Base-by-base conservation (phyloP, 306 rosid species). In the Lathyrus aphaca region DNA sequence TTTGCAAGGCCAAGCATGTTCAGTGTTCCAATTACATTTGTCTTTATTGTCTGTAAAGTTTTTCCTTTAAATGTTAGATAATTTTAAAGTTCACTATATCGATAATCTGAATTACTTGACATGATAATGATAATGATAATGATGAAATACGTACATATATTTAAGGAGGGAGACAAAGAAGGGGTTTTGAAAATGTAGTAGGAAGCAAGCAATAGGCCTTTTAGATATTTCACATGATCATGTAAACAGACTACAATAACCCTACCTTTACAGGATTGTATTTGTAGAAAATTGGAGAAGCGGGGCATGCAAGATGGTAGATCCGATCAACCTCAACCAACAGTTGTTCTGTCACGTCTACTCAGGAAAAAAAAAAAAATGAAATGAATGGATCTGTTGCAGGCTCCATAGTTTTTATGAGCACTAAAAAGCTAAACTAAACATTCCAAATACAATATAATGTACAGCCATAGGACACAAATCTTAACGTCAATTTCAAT, bases 1-100 rank as follows among this genome's bases (percentile, higher is more conserved):
- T 92, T 92, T 37, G 98, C 98, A 65, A 92, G 98, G 66, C 98
- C 98, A 65, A 92, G 91, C 98, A 92, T 89, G 77, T 92, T 92
- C 78, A 92, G 62, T 3, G 98, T 92, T 75, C 68, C 68, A 42
- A 63, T 63, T 40, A 63, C 68, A 40, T 63, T 63, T 19, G 68
- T 63, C 68, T 63, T 63, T 76, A 87, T 92, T 11, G 98, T 92
- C 98, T 92, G 96, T 44, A 69, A 64, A 63, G 67, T 64, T 73
- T 77, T 30, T 55, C 15, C 44, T 16, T 56, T 64, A 51, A 17
- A 64, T 55, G 74, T 87, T 35, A 85, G 79, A 77, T 56, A 23
- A 48, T 10, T 43, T 73, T 56, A 25, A 48, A 60, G 77, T 49
- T 49, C 58, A 77, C 66, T 55, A 48, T 55, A 68, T 38, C 18